Evolutionary conservation across 345 rosid genomes (phyloP), one percentile per base, ranked within the genome.

Genomic region (Eucalyptus microcorys): DNA sequence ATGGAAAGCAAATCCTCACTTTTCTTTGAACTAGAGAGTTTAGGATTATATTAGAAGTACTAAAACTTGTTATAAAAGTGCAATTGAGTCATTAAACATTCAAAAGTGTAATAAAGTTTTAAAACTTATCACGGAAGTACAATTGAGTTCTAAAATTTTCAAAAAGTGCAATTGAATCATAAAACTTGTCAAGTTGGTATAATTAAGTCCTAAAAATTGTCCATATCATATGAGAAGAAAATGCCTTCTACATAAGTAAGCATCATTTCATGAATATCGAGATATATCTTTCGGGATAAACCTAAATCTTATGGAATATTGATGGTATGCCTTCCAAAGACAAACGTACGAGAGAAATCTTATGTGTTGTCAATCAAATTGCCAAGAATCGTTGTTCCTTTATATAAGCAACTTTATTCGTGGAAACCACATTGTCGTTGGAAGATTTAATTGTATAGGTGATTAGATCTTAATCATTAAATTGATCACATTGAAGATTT

Each of bases 41-140:
- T 0, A 0, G 1, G 8, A 8, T 50, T 50, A 50, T 50, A 3
- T 50, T 50, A 50, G 8, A 50, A 16, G 8, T 7, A 50, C 8
- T 50, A 50, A 50, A 50, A 50, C 22, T 50, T 17, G 53, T 50
- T 22, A 50, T 50, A 4, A 50, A 17, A 50, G 8, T 50, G 8
- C 2, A 50, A 50, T 3, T 7, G 2, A 17, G 22, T 50, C 22
- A 50, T 7, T 16, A 50, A 50, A 50, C 53, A 17, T 17, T 50
- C 1, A 50, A 7, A 50, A 50, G 8, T 50, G 2, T 50, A 50
- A 50, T 50, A 1, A 7, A 50, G 8, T 50, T 50, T 50, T 50
- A 50, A 50, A 50, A 50, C 22, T 50, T 50, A 17, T 50, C 8
- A 50, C 0, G 0, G 7, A 17, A 50, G 0, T 50, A 4, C 0